Evolutionary conservation across 75 land plant genomes (phyloP), one percentile per base, ranked within the genome.

Genomic region (Cupressus sempervirens): DNA sequence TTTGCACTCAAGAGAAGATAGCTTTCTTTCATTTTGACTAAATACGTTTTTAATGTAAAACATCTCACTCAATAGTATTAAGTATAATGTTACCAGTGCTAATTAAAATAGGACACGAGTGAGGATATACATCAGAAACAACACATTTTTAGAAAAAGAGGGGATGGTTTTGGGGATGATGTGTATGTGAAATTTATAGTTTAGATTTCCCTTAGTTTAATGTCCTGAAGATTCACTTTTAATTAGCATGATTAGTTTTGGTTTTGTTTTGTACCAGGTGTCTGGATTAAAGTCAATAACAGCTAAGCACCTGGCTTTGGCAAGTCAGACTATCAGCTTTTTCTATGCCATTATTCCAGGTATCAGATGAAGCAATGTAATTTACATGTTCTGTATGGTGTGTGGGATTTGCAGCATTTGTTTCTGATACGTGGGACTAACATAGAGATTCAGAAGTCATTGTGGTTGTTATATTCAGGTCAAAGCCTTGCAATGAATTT

Each of bases 281-380:
- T 93, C 99, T 80, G 99, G 99, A 82, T 92, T 98, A 92, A 98
- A 93, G 90, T 96, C 98, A 23, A 96, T 98, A 81, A 96, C 99
- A 35, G 92, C 99, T 32, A 98, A 96, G 86, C 98, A 98, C 86
- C 89, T 98, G 87, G 98, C 99, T 86, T 80, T 98, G 88, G 99
- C 99, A 68, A 96, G 99, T 86, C 99, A 98, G 87, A 95, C 91
- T 9, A 93, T 96, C 82, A 96, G 95, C 65, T 96, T 98, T 80
- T 90, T 91, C 43, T 92, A 91, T 90, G 93, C 90, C 54, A 89
- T 98, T 32, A 98, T 98, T 38, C 95, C 99, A 86, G 99, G 99
- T 98, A 86, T 79, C 16, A 10, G 40, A 79, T 9, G 30, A 40
- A 10, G 15, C 30, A n/a, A 79, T 43, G 32, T 7, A 79, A 45